Conservation (phyloP, 352 stramenopile species). For the Pythium rishiriense region DNA sequence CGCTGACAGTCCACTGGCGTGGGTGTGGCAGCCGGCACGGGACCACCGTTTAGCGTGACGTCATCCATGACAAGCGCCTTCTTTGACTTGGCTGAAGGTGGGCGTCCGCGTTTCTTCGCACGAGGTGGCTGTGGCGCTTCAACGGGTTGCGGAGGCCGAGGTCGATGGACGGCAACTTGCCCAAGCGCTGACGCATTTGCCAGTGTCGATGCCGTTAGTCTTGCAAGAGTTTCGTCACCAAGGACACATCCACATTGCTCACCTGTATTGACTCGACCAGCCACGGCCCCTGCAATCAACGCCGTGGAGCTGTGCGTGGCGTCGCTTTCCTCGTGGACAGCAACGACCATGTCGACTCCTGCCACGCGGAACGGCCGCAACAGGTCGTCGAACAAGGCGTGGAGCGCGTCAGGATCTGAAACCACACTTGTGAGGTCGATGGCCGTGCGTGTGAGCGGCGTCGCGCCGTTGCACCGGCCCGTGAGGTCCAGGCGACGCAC, state of each 20-base stretch:
- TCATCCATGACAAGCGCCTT: background rate
- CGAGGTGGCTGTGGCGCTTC: background rate
- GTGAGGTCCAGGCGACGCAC: constrained; percentile 48
- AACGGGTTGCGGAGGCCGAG: background rate
- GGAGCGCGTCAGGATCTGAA: constrained; percentile 32
- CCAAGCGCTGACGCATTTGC: constrained; percentile 38
- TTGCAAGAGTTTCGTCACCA: no score
- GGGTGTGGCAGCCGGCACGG: background rate
- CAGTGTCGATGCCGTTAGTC: no score
- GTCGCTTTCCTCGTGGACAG: constrained; percentile 30
- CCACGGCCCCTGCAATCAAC: constrained; percentile 49
- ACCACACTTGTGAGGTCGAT: constrained; percentile 48
- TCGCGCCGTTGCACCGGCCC: constrained; percentile 32
- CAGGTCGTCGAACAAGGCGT: constrained; percentile 41
- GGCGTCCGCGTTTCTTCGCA: constrained; percentile 22
- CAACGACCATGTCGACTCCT: constrained; percentile 51
- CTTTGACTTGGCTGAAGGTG: background rate
- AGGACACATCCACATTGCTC: background rate
- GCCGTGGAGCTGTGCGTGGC: constrained; percentile 33
- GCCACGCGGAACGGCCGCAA: constrained; percentile 41
- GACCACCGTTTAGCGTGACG: background rate
- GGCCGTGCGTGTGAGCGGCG: constrained; percentile 30
- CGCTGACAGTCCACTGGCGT: constrained; percentile 5
- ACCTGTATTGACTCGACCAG: constrained; percentile 45
- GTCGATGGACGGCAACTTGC: constrained; percentile 35